Evolutionary conservation across 2,329 filamentous ascomycete genomes (phyloP).

Genomic region (Tolypocladium paradoxum): DNA sequence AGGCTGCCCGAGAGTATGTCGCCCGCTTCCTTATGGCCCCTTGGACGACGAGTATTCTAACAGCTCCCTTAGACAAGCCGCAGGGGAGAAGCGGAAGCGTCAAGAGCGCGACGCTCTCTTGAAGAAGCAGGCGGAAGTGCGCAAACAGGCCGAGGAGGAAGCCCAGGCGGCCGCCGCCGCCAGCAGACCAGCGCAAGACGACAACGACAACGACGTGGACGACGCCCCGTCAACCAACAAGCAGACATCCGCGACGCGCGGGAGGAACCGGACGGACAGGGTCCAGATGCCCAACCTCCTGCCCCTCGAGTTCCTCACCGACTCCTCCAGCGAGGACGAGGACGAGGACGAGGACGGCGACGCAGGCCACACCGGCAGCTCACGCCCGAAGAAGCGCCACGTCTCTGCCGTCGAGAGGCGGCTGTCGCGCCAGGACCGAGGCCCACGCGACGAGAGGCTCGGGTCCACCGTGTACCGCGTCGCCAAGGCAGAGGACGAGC

Average conservation of each 20-base stretch:
- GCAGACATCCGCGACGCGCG: not conserved
- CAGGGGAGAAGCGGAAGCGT: constrained; percentile 42
- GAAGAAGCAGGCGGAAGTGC: constrained; percentile 42
- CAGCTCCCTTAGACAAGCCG: constrained; percentile 30
- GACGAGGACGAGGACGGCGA: constrained; percentile 15
- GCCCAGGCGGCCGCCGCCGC: constrained; percentile 13
- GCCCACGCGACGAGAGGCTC: constrained; percentile 35
- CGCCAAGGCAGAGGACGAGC: constrained; percentile 29
- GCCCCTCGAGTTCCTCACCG: constrained; percentile 41
- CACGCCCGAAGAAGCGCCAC: constrained; percentile 30
- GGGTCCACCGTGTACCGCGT: constrained; percentile 45
- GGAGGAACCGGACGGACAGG: constrained; percentile 21
- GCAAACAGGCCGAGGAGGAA: constrained; percentile 25
- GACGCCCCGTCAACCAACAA: not conserved
- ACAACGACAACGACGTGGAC: constrained; percentile 5
- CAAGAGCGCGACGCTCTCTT: constrained; percentile 42
- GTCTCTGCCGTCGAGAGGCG: constrained; percentile 28
- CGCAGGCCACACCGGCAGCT: constrained; percentile 1
- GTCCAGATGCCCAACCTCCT: constrained; percentile 32
- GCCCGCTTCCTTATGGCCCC: not conserved
- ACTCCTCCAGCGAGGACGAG: constrained; percentile 37
- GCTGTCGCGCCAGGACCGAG: constrained; percentile 25
- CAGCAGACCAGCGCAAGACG: constrained; percentile 8
- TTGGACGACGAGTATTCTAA: not conserved
- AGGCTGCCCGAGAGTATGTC: constrained; percentile 41